phyloP scores from a whole-genome alignment of 257 asterid species.

The Solanum microdontum region DNA sequence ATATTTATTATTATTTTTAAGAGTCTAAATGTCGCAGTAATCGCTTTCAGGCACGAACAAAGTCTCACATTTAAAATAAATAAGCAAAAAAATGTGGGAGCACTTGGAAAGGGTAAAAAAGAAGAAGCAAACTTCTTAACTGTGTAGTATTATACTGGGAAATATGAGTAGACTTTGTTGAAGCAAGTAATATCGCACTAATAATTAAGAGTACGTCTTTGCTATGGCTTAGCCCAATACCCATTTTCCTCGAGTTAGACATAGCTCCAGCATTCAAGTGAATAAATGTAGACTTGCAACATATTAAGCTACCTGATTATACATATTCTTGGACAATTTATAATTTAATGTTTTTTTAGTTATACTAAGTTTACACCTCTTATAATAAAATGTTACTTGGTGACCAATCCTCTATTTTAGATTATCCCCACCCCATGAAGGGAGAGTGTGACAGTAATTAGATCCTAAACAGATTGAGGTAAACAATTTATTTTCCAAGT shows the following conservation, averaged over 20 bases:
- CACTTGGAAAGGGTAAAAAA: background rate
- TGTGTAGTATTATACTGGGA: background rate
- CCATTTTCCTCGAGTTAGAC: background rate
- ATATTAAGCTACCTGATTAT: background rate
- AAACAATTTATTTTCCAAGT: background rate
- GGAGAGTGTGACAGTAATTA: background rate
- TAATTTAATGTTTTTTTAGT: background rate
- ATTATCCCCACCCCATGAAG: background rate
- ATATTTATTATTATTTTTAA: background rate
- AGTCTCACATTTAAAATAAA: background rate
- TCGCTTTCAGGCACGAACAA: background rate
- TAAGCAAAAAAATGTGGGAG: background rate
- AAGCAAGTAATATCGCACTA: background rate
- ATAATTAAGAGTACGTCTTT: background rate
- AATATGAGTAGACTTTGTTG: background rate
- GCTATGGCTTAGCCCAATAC: background rate
- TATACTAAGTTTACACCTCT: background rate
- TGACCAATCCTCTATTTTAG: background rate
- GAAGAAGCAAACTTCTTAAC: background rate
- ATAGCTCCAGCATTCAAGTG: background rate
- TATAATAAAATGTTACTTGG: background rate
- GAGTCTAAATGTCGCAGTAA: background rate
- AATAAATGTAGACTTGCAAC: background rate
- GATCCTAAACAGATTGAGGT: background rate
- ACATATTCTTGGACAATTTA: background rate